phyloP scores from a whole-genome alignment of 768 basidiomycete species.

The Mycena galericulata region DNA sequence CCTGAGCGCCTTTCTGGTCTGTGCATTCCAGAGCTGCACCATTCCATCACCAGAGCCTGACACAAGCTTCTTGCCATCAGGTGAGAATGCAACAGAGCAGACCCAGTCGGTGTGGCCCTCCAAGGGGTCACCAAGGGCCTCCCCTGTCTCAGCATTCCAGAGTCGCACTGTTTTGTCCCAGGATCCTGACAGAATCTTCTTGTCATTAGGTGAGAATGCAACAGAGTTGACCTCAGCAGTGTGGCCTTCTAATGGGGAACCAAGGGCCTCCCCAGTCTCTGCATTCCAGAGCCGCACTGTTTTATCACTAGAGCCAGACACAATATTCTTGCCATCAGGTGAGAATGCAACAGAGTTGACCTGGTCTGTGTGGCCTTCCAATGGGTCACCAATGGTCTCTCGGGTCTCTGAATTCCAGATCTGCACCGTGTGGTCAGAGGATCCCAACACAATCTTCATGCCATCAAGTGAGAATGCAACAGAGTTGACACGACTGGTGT shows the following conservation, averaged over 20 bases:
- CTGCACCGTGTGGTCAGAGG: background rate
- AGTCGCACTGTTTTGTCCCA: background rate
- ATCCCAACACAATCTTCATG: background rate
- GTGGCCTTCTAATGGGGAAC: background rate
- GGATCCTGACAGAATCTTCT: background rate
- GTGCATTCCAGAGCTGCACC: background rate
- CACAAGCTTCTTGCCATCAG: background rate
- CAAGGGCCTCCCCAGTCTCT: background rate
- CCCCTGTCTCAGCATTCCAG: background rate
- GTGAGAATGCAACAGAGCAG: background rate
- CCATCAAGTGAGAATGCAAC: background rate
- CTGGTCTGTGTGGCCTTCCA: background rate
- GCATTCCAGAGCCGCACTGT: background rate
- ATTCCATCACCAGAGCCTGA: background rate
- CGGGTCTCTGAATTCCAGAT: background rate
- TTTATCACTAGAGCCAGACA: background rate
- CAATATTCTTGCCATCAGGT: background rate
- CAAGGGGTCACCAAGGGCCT: background rate
- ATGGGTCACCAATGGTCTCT: background rate
- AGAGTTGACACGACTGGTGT: background rate
- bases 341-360: background rate
- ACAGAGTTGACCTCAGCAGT: background rate
- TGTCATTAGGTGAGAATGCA: conserved; percentile 2
- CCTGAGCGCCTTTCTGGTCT: background rate
- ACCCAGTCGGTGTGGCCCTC: background rate